Conservation (phyloP, 1,139 yeast genomes). For the Suhomyces atakaporum region DNA sequence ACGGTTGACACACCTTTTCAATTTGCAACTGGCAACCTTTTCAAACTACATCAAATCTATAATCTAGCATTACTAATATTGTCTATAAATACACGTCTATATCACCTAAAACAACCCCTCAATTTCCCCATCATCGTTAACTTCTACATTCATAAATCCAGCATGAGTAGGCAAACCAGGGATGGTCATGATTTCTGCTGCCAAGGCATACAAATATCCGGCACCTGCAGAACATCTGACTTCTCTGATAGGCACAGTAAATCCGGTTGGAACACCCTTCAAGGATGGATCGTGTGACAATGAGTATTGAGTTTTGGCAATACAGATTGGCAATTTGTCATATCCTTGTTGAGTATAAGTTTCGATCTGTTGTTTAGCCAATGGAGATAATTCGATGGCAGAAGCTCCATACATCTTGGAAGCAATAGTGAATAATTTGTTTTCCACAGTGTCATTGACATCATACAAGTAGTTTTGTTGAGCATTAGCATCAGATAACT, state of each 20-base stretch:
- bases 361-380: slow-evolving; percentile 82
- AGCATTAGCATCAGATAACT: slow-evolving; percentile 27
- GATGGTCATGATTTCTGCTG: slow-evolving; percentile 96
- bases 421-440: slow-evolving; percentile 65
- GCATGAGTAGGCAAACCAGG: slow-evolving; percentile 97
- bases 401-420: slow-evolving; percentile 86
- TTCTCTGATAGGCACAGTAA: slow-evolving; percentile 92
- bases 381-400: slow-evolving; percentile 81
- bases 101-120: slow-evolving; percentile 64
- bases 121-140: slow-evolving; percentile 88
- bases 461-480: slow-evolving; percentile 62
- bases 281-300: slow-evolving; percentile 90
- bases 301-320: slow-evolving; percentile 97
- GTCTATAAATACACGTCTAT: slow-evolving; percentile 5
- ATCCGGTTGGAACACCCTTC: slow-evolving; percentile 95
- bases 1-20: too few relatives aligned
- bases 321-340: slow-evolving; percentile 89
- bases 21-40: too few relatives aligned
- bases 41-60: too few relatives aligned
- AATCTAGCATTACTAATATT: background rate
- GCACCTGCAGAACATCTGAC: slow-evolving; percentile 95
- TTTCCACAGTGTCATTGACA: slow-evolving; percentile 60
- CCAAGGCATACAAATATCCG: slow-evolving; percentile 93
- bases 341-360: slow-evolving; percentile 88
- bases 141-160: slow-evolving; percentile 97